Base-by-base conservation (phyloP, 768 basidiomycete species). In the Agaricus subrufescens region DNA sequence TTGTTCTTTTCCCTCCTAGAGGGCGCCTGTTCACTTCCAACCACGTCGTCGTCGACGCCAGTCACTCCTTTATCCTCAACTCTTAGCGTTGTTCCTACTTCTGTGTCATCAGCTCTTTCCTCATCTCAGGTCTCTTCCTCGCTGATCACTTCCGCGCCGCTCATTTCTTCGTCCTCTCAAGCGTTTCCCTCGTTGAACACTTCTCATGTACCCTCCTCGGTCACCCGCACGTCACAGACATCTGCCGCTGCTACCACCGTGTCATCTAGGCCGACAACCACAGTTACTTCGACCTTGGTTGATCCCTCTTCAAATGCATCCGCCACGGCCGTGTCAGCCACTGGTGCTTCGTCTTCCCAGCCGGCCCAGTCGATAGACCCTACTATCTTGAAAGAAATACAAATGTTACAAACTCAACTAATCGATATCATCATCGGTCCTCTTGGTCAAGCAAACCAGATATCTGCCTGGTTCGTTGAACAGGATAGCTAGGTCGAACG, bases 391-490 rank as follows among this genome's bases (percentile, higher is more conserved):
- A 15, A 34, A 12, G 56, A 61, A 23, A 34, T 61, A 7, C 30
- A 52, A 14, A 14, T 60, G 30, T 59, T 69, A 6, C 60, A 65
- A 44, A 52, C 60, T 19, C 71, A 77, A 57, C 71, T 79, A n/a
- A 62, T 77, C 3, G 67, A 69, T 25, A 67, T 72, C 23, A 78
- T 81, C 37, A 62, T 81, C 44, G 77, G 71, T 8, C 65, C 67
- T 2, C 63, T 75, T n/a, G 65, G 65, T 11, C 61, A 65, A 39
- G 66, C 72, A 1, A 61, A 54, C n/a, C 61, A 61, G 12, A 78
- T 81, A 31, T 48, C 72, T n/a, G 52, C 64, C 27, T 81, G 78
- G 79, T 47, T 47, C 9, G 30, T 30, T 30, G 8, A 47, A 51
- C 27, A 46, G 25, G 40, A 25, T 14, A 30, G 23, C 38, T 12